These are phyloP conservation scores for Auricularia heimuer DNA, from an alignment of 768 basidiomycete species.

Conservation along the genomic window DNA sequence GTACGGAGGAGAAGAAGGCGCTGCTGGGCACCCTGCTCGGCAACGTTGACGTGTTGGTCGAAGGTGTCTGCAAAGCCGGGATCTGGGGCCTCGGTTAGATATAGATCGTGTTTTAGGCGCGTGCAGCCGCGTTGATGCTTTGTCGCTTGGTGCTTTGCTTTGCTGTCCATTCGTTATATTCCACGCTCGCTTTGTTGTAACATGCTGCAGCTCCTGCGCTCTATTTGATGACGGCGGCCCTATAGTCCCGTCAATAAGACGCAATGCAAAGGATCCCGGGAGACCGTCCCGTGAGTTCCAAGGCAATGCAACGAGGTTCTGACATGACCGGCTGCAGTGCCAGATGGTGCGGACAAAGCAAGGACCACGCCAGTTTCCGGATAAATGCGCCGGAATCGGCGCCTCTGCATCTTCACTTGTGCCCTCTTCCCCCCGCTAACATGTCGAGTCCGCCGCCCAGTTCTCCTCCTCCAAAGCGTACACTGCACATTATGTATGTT, in stretches of 20 bases:
- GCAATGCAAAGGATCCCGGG: background rate
- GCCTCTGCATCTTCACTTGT: too few species aligned
- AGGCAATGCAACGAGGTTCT: too few species aligned
- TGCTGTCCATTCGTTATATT: background rate
- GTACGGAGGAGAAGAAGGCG: conserved; percentile 74
- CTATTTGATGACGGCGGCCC: background rate
- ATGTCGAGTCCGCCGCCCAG: background rate
- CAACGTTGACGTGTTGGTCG: conserved; percentile 85
- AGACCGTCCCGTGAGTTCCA: background rate
- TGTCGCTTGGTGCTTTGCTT: background rate
- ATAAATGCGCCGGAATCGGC: too few species aligned
- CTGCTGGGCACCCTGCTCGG: conserved; percentile 73
- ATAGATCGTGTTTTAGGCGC: background rate
- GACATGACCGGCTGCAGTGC: too few species aligned
- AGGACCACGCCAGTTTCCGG: too few species aligned
- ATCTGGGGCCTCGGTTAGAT: conserved; percentile 65
- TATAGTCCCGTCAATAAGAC: too few species aligned
- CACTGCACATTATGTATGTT: background rate
- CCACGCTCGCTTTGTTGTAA: background rate
- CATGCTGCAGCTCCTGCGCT: background rate
- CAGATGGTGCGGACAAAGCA: too few species aligned
- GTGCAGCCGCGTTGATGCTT: too few species aligned
- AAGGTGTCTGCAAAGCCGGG: conserved; percentile 76
- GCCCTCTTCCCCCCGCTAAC: background rate
- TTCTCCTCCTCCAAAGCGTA: background rate